A percentile compares a stretch with the other conserved stretches of the same genome.
These are phyloP conservation scores for Botryotinia globosa DNA, from an alignment of 2,329 filamentous ascomycete species.

Conservation along the genomic window DNA sequence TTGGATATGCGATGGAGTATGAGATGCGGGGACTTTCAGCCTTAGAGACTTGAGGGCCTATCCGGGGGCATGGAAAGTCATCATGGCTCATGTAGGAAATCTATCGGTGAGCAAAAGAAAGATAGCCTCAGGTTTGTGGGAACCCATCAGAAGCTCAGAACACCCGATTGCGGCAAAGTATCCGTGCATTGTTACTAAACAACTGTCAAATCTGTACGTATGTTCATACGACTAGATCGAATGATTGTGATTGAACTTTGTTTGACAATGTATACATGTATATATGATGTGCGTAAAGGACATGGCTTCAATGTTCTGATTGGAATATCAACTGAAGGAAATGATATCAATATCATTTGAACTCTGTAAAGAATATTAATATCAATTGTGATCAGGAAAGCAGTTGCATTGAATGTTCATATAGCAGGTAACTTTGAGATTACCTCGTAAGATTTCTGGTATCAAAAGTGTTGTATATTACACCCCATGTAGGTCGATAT, in stretches of 20 bases:
- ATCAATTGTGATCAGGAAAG: background rate
- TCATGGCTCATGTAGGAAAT: background rate
- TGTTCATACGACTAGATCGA: background rate
- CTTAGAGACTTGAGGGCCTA: background rate
- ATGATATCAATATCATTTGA: no score
- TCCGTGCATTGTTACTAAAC: slow-evolving; percentile 8
- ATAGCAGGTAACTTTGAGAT: background rate
- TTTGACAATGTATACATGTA: background rate
- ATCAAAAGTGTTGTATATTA: background rate
- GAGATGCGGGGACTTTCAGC: background rate
- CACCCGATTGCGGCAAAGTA: background rate
- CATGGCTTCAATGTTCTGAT: background rate
- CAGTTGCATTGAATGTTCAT: background rate
- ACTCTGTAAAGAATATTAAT: background rate
- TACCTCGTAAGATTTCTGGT: background rate
- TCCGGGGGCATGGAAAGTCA: background rate
- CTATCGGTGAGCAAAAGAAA: background rate
- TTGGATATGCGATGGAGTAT: background rate
- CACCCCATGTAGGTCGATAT: background rate
- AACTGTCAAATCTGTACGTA: background rate
- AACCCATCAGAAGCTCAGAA: background rate
- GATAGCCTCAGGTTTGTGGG: background rate
- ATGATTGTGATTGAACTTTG: background rate
- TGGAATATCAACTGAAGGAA: background rate
- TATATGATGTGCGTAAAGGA: no score